Percentiles rank a stretch among this genome's conserved stretches.
These are phyloP conservation scores for Chondrus crispus DNA, from an alignment of 23 red algal genomes.

Conservation along the genomic window DNA sequence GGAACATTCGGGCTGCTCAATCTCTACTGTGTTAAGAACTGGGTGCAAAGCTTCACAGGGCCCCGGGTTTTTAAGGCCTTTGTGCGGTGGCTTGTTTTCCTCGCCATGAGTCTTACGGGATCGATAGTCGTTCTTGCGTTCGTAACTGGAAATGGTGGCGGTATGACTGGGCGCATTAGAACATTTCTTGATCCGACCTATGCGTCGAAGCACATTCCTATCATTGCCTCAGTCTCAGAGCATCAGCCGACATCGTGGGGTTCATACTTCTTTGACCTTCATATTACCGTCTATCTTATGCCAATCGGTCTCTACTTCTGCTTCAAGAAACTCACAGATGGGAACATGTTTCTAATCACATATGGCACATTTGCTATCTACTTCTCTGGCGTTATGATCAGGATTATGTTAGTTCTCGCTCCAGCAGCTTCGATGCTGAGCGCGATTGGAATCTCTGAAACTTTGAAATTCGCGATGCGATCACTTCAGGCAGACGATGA, in stretches of 20 bases:
- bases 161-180: slow-evolving; percentile 90
- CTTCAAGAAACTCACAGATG: slow-evolving; percentile 84
- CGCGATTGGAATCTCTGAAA: slow-evolving; percentile 75
- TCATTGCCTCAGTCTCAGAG: slow-evolving; percentile 97
- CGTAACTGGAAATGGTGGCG: slow-evolving; percentile 56
- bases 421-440: slow-evolving; percentile 87
- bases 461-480: slow-evolving; percentile 56
- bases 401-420: slow-evolving; percentile 98
- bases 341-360: slow-evolving; percentile 80
- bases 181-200: slow-evolving; percentile 99
- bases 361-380: slow-evolving; percentile 92
- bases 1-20: slow-evolving; percentile 88
- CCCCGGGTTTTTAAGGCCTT: slow-evolving; percentile 65
- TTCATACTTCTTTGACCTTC: slow-evolving; percentile 98
- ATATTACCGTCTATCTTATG: slow-evolving; percentile 80
- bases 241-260: slow-evolving; percentile 99
- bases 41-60: slow-evolving; percentile 77
- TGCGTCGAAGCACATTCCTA: slow-evolving; percentile 91
- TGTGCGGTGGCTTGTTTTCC: slow-evolving; percentile 57
- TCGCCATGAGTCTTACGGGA: slow-evolving; percentile 1
- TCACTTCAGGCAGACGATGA: slow-evolving; percentile 52
- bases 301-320: slow-evolving; percentile 95
- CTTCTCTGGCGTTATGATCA: slow-evolving; percentile 99
- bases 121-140: slow-evolving; percentile 46
- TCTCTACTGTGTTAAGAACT: slow-evolving; percentile 66